Evolutionary conservation across 176 grass and related monocot genomes (phyloP), one percentile per base, ranked within the genome.

Genomic region (Elymus sibiricus): DNA sequence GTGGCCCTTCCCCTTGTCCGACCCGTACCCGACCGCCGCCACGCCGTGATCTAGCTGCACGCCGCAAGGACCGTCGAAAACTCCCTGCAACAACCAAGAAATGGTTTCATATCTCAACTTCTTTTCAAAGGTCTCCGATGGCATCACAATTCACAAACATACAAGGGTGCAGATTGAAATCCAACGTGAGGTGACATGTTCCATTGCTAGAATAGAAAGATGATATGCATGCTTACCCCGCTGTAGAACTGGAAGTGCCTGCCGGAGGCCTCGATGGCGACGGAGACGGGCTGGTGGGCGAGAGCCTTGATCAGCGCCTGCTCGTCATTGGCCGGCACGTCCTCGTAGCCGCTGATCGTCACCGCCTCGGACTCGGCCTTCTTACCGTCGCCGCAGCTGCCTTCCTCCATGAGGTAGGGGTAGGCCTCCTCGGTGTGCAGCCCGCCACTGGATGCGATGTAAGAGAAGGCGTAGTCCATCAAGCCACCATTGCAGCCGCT

Each of bases 231-330:
- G 62, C 91, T 77, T 79, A 94, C 94, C 65, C 95, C 95, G 28
- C 74, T 89, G 93, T 98, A 98, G 87, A 98, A 95, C 83, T 98
- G 95, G 76, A 98, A 98, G 89, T 98, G 88, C 61, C 93, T 77
- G 73, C 87, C 95, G 0, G 95, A 98, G 29, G 95, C 95, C 81
- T 98, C 89, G 5, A 98, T 98, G 88, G 91, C 95, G 6, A 98
- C 93, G 32, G 93, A 95, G 22, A 98, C 11, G 11, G 95, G 95
- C 76, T 98, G 95, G 76, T 93, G 95, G 0, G 95, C 93, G 3
- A 98, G 83, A 0, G 95, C 95, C 86, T 95, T 95, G 12, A 98
- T 17, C 2, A 98, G 83, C 2, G 77, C 83, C 26, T 82, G 26
- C 87, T 92, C 95, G 42, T 85, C 87, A 77, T 93, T 92, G 37